These are phyloP conservation scores for Eleusine coracana DNA, from an alignment of 176 grass and related monocot species.

Conservation along the genomic window DNA sequence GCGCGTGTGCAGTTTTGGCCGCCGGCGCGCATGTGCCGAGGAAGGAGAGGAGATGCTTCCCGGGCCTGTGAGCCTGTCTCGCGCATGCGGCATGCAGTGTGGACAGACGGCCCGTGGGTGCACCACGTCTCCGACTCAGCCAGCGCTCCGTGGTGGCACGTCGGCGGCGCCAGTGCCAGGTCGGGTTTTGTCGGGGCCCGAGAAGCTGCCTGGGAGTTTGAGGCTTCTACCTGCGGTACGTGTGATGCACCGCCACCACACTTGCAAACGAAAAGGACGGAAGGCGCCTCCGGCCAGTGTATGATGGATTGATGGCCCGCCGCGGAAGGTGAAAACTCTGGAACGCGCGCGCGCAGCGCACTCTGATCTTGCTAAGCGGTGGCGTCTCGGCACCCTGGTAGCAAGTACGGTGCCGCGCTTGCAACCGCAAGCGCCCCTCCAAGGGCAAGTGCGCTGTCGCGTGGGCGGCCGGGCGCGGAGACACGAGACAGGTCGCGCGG, in stretches of 20 bases:
- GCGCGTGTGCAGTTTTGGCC: constrained; percentile 1
- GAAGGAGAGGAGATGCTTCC: too few species aligned
- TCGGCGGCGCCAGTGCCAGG: neutral
- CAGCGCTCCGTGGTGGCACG: neutral
- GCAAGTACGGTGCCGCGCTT: neutral
- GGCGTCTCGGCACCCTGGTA: neutral
- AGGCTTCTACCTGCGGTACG: neutral
- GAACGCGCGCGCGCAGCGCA: neutral
- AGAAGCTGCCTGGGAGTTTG: constrained; percentile 1
- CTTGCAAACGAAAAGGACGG: too few species aligned
- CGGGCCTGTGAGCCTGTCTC: too few species aligned
- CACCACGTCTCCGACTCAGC: neutral
- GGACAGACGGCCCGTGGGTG: neutral
- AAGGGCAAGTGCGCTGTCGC: constrained; percentile 7
- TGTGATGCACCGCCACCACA: neutral
- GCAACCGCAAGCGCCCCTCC: neutral
- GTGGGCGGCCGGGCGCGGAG: neutral
- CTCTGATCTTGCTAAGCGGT: neutral
- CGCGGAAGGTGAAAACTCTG: neutral
- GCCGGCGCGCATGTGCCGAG: neutral
- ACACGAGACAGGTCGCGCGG: neutral
- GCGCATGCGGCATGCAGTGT: too few species aligned
- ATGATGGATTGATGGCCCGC: too few species aligned
- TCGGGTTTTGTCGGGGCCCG: neutral
- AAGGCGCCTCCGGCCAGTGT: too few species aligned